These are phyloP conservation scores for Chaetomium sp. DNA, from an alignment of 2,329 filamentous ascomycete species.

Conservation along the genomic window DNA sequence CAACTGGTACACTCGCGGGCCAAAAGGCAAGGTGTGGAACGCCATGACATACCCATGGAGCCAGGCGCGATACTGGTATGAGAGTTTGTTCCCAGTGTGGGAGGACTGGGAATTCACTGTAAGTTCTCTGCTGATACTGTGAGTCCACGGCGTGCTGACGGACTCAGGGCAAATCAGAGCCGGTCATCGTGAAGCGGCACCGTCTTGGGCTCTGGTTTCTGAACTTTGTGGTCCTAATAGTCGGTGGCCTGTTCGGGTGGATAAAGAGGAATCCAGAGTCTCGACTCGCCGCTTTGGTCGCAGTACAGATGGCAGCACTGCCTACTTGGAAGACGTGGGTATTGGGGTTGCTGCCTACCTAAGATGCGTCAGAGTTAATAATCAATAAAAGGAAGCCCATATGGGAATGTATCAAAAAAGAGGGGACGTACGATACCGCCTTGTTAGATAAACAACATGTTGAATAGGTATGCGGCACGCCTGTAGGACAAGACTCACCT, in stretches of 20 bases:
- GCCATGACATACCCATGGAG: slow-evolving; percentile 42
- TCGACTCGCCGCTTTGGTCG: background rate
- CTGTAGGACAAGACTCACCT: background rate
- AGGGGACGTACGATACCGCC: too few relatives aligned
- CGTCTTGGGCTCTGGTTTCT: background rate
- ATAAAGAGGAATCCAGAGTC: slow-evolving; percentile 6
- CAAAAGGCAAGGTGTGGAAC: slow-evolving; percentile 39
- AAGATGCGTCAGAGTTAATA: background rate
- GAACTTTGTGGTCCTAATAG: background rate
- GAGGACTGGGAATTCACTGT: slow-evolving; percentile 41
- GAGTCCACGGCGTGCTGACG: background rate
- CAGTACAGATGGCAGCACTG: background rate
- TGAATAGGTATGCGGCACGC: background rate
- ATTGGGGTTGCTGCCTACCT: background rate
- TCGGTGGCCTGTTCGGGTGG: slow-evolving; percentile 18
- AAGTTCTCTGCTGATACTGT: slow-evolving; percentile 25
- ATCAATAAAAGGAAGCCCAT: too few relatives aligned
- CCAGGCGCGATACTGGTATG: slow-evolving; percentile 43
- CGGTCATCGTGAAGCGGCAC: slow-evolving; percentile 13
- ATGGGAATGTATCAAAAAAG: too few relatives aligned
- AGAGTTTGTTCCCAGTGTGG: slow-evolving; percentile 42
- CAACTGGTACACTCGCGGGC: slow-evolving; percentile 43
- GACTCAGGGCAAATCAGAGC: slow-evolving; percentile 9
- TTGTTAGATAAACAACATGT: background rate
- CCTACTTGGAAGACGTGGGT: background rate